phyloP scores from a whole-genome alignment of 768 basidiomycete species.

The Tricholoma saponaceum region DNA sequence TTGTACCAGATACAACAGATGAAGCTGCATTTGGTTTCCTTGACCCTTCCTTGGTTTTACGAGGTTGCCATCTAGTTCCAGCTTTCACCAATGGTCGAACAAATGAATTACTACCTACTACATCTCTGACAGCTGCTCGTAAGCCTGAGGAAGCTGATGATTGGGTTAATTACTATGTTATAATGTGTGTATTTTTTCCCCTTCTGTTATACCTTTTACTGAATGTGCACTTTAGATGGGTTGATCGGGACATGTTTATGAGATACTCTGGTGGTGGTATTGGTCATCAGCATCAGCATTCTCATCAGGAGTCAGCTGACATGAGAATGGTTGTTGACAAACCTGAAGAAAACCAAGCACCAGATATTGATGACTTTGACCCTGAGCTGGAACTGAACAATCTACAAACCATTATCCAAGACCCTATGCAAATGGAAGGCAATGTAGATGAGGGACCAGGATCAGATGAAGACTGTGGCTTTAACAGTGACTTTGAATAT shows the following conservation, averaged over 20 bases:
- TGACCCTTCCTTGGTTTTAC: conserved; percentile 23
- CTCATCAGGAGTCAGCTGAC: background rate
- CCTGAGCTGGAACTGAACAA: background rate
- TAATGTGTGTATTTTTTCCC: conserved; percentile 18
- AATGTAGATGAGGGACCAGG: no score
- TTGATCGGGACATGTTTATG: conserved; percentile 31
- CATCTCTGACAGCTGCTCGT: conserved; percentile 3
- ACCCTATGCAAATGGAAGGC: background rate
- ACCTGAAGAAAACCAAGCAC: background rate
- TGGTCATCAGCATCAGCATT: background rate
- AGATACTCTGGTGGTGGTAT: conserved; percentile 11
- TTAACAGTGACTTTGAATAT: no score
- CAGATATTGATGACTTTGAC: background rate
- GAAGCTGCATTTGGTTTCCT: conserved; percentile 27
- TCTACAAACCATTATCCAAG: background rate
- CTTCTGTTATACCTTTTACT: background rate
- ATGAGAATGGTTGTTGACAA: background rate
- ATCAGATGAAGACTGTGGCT: no score
- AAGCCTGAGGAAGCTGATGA: conserved; percentile 15
- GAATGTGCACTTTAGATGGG: conserved; percentile 20
- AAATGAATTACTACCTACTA: conserved; percentile 5
- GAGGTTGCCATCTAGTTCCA: conserved; percentile 26
- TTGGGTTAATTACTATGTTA: conserved; percentile 27
- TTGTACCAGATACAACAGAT: conserved; percentile 18
- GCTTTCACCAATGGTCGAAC: conserved; percentile 22